Percentiles rank a stretch among this genome's conserved stretches.
phyloP scores from a whole-genome alignment of 176 grass and related monocot genomes.

The Pontederia crassipes region DNA sequence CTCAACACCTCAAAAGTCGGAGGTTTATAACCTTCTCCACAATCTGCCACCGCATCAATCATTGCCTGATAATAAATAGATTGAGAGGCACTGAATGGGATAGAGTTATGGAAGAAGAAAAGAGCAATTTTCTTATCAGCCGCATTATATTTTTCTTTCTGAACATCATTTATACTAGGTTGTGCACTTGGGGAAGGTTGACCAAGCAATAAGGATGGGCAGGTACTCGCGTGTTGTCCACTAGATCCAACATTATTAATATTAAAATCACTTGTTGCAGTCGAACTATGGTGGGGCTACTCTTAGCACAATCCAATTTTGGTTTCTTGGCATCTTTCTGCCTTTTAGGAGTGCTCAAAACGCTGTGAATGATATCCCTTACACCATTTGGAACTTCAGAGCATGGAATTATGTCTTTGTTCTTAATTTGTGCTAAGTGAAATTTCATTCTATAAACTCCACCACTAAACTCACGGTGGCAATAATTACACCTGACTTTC shows the following conservation, averaged over 20 bases:
- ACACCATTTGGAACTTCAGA: slow-evolving; percentile 19
- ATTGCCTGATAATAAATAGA: slow-evolving; percentile 18
- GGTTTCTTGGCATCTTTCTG: slow-evolving; percentile 17
- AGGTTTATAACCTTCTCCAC: slow-evolving; percentile 22
- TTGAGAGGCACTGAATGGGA: slow-evolving; percentile 15
- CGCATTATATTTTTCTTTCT: slow-evolving; percentile 19
- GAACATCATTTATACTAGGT: slow-evolving; percentile 11
- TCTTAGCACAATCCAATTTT: slow-evolving; percentile 2
- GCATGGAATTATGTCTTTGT: slow-evolving; percentile 22
- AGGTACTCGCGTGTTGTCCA: slow-evolving; percentile 18
- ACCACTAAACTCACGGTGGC: slow-evolving; percentile 18
- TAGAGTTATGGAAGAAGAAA: slow-evolving; percentile 21
- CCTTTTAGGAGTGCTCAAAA: slow-evolving; percentile 16
- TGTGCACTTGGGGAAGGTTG: slow-evolving; percentile 10
- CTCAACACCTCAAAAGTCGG: slow-evolving; percentile 14
- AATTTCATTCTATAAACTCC: slow-evolving; percentile 26
- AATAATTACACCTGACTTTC: slow-evolving; percentile 26
- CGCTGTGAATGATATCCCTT: slow-evolving; percentile 13
- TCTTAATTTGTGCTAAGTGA: slow-evolving; percentile 24
- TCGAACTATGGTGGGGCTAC: slow-evolving; percentile 18
- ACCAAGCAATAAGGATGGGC: slow-evolving; percentile 16
- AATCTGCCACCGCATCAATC: slow-evolving; percentile 20
- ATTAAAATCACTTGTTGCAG: slow-evolving; percentile 12
- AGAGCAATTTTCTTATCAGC: slow-evolving; percentile 20
- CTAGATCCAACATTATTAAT: slow-evolving; percentile 20